A percentile compares a stretch with the other conserved stretches of the same genome.
Conservation (phyloP, 2,329 filamentous ascomycete genomes). For the Teratosphaeria destructans region DNA sequence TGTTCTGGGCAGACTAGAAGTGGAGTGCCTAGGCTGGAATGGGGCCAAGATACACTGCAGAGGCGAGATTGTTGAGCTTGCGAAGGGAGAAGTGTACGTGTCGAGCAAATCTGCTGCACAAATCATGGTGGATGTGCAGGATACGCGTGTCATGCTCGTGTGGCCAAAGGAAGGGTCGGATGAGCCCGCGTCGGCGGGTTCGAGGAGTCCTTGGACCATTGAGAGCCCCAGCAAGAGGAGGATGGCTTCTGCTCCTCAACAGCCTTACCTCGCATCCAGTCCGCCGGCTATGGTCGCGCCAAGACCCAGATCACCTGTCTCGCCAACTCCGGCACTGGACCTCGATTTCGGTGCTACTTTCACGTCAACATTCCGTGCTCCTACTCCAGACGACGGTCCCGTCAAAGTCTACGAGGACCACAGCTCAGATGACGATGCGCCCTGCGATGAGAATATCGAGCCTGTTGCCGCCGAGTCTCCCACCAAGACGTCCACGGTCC, state of each 20-base stretch:
- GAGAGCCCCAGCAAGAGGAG: slow-evolving; percentile 47
- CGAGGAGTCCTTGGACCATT: slow-evolving; percentile 55
- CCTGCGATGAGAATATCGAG: slow-evolving; percentile 18
- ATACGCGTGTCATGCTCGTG: slow-evolving; percentile 75
- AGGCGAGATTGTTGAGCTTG: slow-evolving; percentile 73
- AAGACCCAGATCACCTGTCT: slow-evolving; percentile 61
- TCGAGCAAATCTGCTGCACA: slow-evolving; percentile 80
- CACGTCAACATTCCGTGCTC: slow-evolving; percentile 32
- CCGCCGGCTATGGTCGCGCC: slow-evolving; percentile 52
- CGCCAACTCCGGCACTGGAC: slow-evolving; percentile 50
- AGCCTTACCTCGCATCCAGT: slow-evolving; percentile 41
- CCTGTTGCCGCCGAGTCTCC: slow-evolving; percentile 2
- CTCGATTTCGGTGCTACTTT: slow-evolving; percentile 30
- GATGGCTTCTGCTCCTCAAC: slow-evolving; percentile 29
- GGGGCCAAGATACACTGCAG: slow-evolving; percentile 87
- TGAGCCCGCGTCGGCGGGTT: slow-evolving; percentile 40
- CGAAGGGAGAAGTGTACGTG: slow-evolving; percentile 79
- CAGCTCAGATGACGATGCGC: slow-evolving; percentile 40
- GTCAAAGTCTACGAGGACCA: slow-evolving; percentile 68
- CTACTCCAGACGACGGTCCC: slow-evolving; percentile 32
- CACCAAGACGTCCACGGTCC: not conserved
- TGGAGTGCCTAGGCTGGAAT: slow-evolving; percentile 92
- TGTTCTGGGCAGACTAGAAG: slow-evolving; percentile 69
- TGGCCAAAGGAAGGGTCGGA: slow-evolving; percentile 61
- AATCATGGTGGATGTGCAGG: slow-evolving; percentile 92